These are phyloP conservation scores for Trichomonas gallinae DNA, from an alignment of 208 protist genomes.

Conservation along the genomic window DNA sequence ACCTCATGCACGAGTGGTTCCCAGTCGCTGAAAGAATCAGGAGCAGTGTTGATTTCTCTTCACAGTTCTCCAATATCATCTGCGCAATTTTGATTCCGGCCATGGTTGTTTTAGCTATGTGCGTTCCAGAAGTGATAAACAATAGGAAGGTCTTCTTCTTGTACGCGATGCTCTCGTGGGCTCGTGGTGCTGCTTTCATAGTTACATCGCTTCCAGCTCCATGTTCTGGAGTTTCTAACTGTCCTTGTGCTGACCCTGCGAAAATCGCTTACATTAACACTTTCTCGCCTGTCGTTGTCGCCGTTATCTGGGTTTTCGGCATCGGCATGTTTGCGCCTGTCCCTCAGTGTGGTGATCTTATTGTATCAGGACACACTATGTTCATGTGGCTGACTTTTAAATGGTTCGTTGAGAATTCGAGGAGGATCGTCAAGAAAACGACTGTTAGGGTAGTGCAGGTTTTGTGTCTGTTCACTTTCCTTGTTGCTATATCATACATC, in stretches of 20 bases:
- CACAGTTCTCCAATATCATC: background rate
- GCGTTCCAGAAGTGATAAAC: background rate
- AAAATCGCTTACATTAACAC: background rate
- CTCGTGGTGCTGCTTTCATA: background rate
- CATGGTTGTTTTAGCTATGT: background rate
- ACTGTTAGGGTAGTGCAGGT: background rate
- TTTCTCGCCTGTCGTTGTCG: background rate
- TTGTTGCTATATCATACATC: background rate
- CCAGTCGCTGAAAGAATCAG: background rate
- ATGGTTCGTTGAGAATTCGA: no score
- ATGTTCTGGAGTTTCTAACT: background rate
- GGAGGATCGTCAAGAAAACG: background rate
- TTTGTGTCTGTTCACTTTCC: no score
- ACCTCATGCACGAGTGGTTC: background rate
- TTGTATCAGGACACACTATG: constrained; percentile 11
- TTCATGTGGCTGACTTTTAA: background rate
- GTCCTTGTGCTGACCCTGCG: background rate
- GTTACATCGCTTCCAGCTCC: background rate
- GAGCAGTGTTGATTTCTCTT: no score
- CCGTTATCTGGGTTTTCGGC: background rate
- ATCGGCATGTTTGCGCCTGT: background rate
- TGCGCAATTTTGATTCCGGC: no score
- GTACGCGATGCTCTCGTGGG: background rate
- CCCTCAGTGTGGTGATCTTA: background rate
- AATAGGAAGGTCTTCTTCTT: background rate